Base-by-base conservation (phyloP, 257 asterid genomes). In the Anisodus tanguticus region DNA sequence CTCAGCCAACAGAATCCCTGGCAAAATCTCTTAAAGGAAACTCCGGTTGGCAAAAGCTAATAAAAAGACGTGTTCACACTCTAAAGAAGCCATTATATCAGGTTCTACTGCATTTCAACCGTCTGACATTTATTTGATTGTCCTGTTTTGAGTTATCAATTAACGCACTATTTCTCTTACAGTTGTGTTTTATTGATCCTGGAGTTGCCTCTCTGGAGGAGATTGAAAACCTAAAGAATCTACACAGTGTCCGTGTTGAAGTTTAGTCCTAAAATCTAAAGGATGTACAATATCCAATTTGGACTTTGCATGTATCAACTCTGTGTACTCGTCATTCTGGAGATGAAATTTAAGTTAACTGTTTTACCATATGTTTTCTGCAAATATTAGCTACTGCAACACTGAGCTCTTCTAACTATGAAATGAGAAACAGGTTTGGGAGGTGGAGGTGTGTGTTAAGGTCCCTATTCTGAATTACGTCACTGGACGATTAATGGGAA, bases 41-140 rank as follows among this genome's bases (percentile, higher is more conserved):
- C 10, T 83, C 39, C 31, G 97, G 99, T 83, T 95, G 99, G 98
- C 97, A 93, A 86, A 88, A 88, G 86, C 86, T 92, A 69, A 90
- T 93, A 82, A 94, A 95, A 91, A 93, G 98, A 88, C 97, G 99
- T 4, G 87, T 86, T 77, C 98, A 94, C 91, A 93, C 99, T 17
- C 91, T 95, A 86, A 91, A 79, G 89, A 90, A 95, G 90, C 91
- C 88, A 17, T 89, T 90, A 67, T 93, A 94, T 86, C 98, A 94
- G 98, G 99, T 96, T 82, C 51, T 83, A 83, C 62, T 85, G 45
- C 64, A 10, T 81, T 84, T 69, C 54, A 7, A 31, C 47, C 2
- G 22, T 51, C 63, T 76, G 2, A 11, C 63, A 53, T 76, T 76
- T 76, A 51, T 26, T 76, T 76, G 13, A 26, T 8, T 76, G 43